phyloP scores from a whole-genome alignment of 2,329 filamentous ascomycete species.

The Truncatella angustata region DNA sequence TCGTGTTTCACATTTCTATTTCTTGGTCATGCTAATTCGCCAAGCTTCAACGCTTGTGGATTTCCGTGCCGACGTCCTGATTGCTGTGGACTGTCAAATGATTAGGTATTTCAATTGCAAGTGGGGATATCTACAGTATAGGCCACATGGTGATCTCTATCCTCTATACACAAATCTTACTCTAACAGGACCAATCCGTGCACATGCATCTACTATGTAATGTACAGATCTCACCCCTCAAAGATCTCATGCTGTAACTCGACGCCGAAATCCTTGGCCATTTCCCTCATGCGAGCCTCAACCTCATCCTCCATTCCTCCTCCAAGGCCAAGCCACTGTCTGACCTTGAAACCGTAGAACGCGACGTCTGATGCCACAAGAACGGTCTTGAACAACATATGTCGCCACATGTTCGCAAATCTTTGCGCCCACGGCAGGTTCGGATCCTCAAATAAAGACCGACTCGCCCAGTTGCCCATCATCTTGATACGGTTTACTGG shows the following conservation, averaged over 20 bases:
- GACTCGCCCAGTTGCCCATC: conserved; percentile 85
- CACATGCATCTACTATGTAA: no score
- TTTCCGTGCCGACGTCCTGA: not conserved
- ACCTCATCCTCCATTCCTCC: conserved; percentile 93
- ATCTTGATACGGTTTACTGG: conserved; percentile 94
- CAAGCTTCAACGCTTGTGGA: not conserved
- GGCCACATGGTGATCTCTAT: not conserved
- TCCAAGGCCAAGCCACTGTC: conserved; percentile 73
- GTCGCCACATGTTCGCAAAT: conserved; percentile 68
- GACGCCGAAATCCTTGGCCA: conserved; percentile 89
- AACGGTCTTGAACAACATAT: conserved; percentile 79
- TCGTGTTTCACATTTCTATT: not conserved
- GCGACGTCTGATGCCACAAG: conserved; percentile 74
- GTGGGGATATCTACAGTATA: not conserved
- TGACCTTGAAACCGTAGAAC: conserved; percentile 78
- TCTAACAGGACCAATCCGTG: no score
- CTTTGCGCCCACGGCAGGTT: conserved; percentile 63
- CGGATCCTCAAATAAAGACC: conserved; percentile 74
- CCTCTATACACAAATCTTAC: not conserved
- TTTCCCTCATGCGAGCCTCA: conserved; percentile 79
- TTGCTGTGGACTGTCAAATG: not conserved
- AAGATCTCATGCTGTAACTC: conserved; percentile 88
- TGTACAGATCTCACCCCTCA: conserved; percentile 60
- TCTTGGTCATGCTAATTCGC: not conserved
- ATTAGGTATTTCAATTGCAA: not conserved